Evolutionary conservation across 108 stramenopile species (phyloP), one percentile per base, ranked within the genome.

Genomic region (Cyclostephanos tholiformis): DNA sequence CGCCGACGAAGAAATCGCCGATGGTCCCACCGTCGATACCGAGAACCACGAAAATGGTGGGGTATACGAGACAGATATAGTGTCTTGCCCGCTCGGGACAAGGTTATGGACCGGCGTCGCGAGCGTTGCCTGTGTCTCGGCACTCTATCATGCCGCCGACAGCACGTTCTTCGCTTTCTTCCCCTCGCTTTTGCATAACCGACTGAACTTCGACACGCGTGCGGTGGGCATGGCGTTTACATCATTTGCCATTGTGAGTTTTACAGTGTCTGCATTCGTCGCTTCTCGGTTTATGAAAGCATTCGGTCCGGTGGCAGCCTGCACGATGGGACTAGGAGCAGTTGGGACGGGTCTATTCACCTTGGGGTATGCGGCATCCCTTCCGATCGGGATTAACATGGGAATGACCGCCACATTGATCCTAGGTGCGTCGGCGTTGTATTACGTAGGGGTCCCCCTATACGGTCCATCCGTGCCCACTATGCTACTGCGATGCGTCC

Each of bases 151-250:
- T 53, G 86, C 84, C 51, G 91, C 88, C 4, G 89, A 89, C 59
- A 83, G 86, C 56, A 86, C 87, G 44, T 92, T 89, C 55, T 87
- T 89, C 67, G 91, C 91, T 58, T 92, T 92, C 72, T 89, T 87
- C 57, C 87, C 91, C 8, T 85, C 87, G 8, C 64, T 92, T 0
- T 60, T 89, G 3, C 86, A 86, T 36, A 63, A 88, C 39, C 57
- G 49, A 51, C 60, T 84, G 39, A 64, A 69, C 20, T 64, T 90
- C 27, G 78, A 75, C 43, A 80, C 91, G 9, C 71, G 70, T 63
- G 67, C 75, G 29, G 85, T 92, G 38, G 91, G 91, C 9, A 44
- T 90, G 58, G 64, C 86, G 25, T 90, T 85, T 52, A 92, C 89
- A 44, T 57, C 72, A 9, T 79, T 90, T 55, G 91, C 91, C n/a